These are phyloP conservation scores for Podospora sp. DNA, from an alignment of 495 filamentous ascomycete species.

Conservation along the genomic window DNA sequence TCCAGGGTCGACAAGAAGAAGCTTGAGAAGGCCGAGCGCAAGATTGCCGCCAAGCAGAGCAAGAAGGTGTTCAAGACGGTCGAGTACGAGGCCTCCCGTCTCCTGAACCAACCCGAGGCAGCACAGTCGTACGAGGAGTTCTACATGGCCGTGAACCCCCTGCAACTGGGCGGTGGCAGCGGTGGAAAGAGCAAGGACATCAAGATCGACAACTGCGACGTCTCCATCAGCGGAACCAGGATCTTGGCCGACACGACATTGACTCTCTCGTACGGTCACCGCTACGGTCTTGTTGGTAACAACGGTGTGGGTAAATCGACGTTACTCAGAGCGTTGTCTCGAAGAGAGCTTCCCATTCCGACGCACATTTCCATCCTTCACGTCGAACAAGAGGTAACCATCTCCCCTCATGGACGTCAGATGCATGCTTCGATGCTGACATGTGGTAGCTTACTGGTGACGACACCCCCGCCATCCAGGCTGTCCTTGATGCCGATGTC, in stretches of 20 bases:
- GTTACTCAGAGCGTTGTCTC: constrained; percentile 83
- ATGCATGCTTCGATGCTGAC: constrained; percentile 25
- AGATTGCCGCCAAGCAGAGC: constrained; percentile 97
- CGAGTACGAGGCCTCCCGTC: constrained; percentile 90
- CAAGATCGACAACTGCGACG: constrained; percentile 94
- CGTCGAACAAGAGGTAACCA: constrained; percentile 90
- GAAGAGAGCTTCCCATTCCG: constrained; percentile 91
- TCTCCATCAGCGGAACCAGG: constrained; percentile 83
- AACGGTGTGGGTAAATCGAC: constrained; percentile 99
- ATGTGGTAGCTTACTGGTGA: constrained; percentile 79
- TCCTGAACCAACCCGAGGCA: constrained; percentile 80
- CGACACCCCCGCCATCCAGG: constrained; percentile 93
- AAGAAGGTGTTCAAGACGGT: constrained; percentile 98
- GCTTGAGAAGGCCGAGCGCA: constrained; percentile 97
- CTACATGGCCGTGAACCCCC: constrained; percentile 98
- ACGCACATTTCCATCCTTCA: constrained; percentile 98
- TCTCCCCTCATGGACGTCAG: not conserved
- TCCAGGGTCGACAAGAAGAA: constrained; percentile 98
- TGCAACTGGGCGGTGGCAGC: constrained; percentile 74
- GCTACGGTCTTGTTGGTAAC: constrained; percentile 96
- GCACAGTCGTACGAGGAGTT: constrained; percentile 98
- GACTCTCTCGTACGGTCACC: constrained; percentile 88
- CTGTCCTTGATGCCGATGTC: constrained; percentile 95
- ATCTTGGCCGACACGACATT: constrained; percentile 89
- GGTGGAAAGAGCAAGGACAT: constrained; percentile 96